These are phyloP conservation scores for Allomyces arbusculus DNA, from an alignment of 192 early-diverging fungal genomes.

Conservation along the genomic window DNA sequence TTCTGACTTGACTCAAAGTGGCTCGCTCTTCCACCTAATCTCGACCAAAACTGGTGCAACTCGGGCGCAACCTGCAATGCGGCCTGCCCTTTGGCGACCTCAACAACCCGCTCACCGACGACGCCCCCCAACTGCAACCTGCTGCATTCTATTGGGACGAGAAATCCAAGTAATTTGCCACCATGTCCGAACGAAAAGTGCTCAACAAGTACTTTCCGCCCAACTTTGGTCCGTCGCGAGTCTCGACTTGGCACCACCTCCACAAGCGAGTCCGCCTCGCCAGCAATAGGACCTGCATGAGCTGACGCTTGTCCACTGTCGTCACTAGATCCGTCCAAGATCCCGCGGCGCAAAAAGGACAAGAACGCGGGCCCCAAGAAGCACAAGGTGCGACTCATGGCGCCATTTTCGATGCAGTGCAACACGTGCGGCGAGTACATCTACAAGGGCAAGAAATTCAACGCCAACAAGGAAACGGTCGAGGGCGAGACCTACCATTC, in stretches of 20 bases:
- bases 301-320: not conserved
- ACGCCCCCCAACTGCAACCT: too few relatives aligned
- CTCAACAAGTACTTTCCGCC: slow-evolving; percentile 93
- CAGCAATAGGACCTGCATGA: too few relatives aligned
- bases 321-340: slow-evolving; percentile 61
- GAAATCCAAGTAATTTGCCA: slow-evolving; percentile 12
- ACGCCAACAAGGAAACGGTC: slow-evolving; percentile 80
- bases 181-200: slow-evolving; percentile 82
- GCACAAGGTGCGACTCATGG: slow-evolving; percentile 93
- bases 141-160: not conserved
- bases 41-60: too few relatives aligned
- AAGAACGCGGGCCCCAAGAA: slow-evolving; percentile 40
- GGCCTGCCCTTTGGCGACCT: too few relatives aligned
- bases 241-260: too few relatives aligned
- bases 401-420: slow-evolving; percentile 98
- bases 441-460: slow-evolving; percentile 95
- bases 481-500: slow-evolving; percentile 46
- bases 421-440: slow-evolving; percentile 89
- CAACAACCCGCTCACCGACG: too few relatives aligned
- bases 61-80: too few relatives aligned
- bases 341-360: slow-evolving; percentile 57
- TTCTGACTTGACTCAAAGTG: too few relatives aligned
- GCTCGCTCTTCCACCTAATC: too few relatives aligned
- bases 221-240: slow-evolving; percentile 36
- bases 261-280: too few relatives aligned